Base-by-base conservation (phyloP, 805 yeast genomes). In the Dipodascopsis tothii region DNA sequence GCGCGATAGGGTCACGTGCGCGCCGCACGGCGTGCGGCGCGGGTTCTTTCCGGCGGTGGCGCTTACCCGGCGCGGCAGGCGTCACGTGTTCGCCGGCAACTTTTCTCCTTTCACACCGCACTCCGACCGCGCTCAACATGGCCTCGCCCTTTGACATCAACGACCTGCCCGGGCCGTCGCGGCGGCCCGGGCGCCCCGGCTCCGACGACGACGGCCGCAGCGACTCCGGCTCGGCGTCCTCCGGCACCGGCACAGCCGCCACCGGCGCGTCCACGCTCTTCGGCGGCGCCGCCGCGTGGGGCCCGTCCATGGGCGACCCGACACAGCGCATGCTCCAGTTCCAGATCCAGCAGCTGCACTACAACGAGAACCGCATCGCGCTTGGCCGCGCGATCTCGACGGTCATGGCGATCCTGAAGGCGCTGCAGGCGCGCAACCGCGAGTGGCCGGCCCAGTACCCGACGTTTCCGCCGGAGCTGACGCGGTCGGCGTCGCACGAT, bases 301-400 rank as follows among this genome's bases (percentile, higher is more conserved):
- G 46, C 14, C 55, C 51, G 14, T 54, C 58, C 5, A 38, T 35
- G n/a, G 35, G 14, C 18, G 56, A 47, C 40, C 58, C 34, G 22
- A 37, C 47, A 44, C 55, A 21, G 43, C 46, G 25, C 18, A 39
- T 33, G 17, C 28, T 22, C 14, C 67, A 70, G 37, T 68, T 81
- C 1, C 81, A 86, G 41, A 60, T 81, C 25, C 77, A 79, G 46
- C 95, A 88, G 58, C 64, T 81, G 44, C 82, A 77, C 48, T 90
- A 83, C 60, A 85, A 85, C 58, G 79, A 80, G 54, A 80, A 80
- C 65, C 73, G 82, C 43, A 66, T 77, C 0, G 72, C 81, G 0
- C 66, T 88, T 43, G 81, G 77, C 46, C 67, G 83, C 40, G 46
- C 59, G 27, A 63, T 64, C 14, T 39, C 56, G 4, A 52, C 59